phyloP scores from a whole-genome alignment of 495 filamentous ascomycete species.

The Tuber calosporum region DNA sequence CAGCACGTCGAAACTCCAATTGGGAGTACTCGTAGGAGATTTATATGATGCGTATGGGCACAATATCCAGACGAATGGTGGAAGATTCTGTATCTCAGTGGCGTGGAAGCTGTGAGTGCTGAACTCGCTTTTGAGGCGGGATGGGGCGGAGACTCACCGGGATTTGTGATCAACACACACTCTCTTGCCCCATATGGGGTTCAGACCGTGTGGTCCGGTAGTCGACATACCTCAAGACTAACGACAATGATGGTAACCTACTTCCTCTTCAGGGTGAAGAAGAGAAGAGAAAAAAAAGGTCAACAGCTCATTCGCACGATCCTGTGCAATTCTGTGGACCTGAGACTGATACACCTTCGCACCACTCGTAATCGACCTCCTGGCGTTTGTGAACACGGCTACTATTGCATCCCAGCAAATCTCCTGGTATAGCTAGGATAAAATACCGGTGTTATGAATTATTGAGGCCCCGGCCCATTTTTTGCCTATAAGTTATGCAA shows the following conservation, averaged over 20 bases:
- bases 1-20: not conserved
- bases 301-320: not conserved
- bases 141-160: not conserved
- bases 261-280: not conserved
- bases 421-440: too few relatives aligned
- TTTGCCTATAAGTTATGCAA: too few relatives aligned
- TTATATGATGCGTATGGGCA: not conserved
- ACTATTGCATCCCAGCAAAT: too few relatives aligned
- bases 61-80: not conserved
- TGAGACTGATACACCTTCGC: not conserved
- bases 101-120: not conserved
- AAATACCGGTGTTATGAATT: too few relatives aligned
- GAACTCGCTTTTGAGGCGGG: not conserved
- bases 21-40: not conserved
- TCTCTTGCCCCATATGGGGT: not conserved
- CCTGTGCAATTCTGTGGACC: not conserved
- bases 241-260: not conserved
- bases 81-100: not conserved
- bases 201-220: not conserved
- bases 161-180: not conserved
- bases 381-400: too few relatives aligned
- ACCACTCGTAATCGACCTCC: too few relatives aligned
- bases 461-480: too few relatives aligned
- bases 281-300: not conserved
- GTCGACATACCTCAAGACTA: not conserved